Base-by-base conservation (phyloP, 495 filamentous ascomycete genomes). In the Penicillium cosmopolitanum region DNA sequence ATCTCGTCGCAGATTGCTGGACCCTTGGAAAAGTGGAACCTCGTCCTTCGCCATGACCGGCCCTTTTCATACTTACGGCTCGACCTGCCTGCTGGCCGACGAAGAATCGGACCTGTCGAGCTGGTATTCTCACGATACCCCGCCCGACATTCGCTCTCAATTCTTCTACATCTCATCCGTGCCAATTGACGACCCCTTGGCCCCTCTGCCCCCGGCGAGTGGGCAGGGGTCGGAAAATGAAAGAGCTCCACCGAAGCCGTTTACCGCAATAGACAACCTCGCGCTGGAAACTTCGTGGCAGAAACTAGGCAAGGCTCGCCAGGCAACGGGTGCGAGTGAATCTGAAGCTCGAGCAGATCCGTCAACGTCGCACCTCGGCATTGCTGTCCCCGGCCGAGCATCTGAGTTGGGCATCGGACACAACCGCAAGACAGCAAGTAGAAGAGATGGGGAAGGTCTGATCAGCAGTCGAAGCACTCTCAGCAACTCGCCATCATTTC, bases 181-280 rank as follows among this genome's bases (percentile, higher is more conserved):
- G 33, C 85, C 90, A 40, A 89, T 96, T 66, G 91, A 96, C 69
- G 91, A 96, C 70, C 91, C 91, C 12, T 81, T 94, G 43, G 87
- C 89, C 5, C 81, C 88, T 1, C 70, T 89, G 18, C 86, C 89
- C 16, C 77, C 84, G 33, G 73, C 83, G 18, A 70, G 81, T 18
- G 78, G 79, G 51, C 71, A 84, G 38, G 78, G 78, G 46, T 69
- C 80, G 13, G 66, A 68, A 18, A 70, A 74, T 57, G 71, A 81
- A 21, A 85, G 82, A 56, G 75, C 80, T 25, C 82, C 86, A 25
- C 84, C 90, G 1, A 84, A 87, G n/a, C 91, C 91, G 3, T 96
- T 94, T 68, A 88, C 90, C 0, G 82, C 82, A 0, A 84, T 81
- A 46, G 91, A 96, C 71, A 92, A 91, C 61, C 76, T 81, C 40